Evolutionary conservation across 192 early-diverging fungal species (phyloP).

Genomic region (Backusella psychrophila): DNA sequence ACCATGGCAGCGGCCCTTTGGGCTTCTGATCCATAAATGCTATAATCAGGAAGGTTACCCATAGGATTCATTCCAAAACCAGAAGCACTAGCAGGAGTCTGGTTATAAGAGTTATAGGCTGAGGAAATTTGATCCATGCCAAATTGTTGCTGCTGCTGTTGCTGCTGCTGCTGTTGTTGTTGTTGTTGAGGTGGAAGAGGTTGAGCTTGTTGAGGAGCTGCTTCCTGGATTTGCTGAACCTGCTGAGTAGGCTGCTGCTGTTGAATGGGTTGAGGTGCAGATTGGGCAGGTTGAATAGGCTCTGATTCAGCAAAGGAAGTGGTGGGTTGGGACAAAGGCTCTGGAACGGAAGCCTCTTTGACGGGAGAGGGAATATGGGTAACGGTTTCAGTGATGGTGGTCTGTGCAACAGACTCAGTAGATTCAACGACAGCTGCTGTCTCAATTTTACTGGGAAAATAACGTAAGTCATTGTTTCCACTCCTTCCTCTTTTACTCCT

Average conservation of each 20-base stretch:
- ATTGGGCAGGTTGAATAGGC: not conserved
- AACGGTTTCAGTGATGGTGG: not conserved
- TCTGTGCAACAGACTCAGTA: conserved; percentile 21
- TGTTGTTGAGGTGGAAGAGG: conserved; percentile 32
- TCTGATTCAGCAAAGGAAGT: not conserved
- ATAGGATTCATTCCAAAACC: conserved; percentile 57
- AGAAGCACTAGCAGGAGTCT: conserved; percentile 44
- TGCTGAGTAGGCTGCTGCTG: conserved; percentile 4
- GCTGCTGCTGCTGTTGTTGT: conserved; percentile 12
- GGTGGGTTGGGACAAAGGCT: not conserved
- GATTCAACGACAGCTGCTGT: conserved; percentile 28
- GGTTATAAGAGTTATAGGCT: conserved; percentile 53
- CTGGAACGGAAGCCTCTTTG: not conserved
- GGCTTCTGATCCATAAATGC: conserved; percentile 62
- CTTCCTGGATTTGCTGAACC: not conserved
- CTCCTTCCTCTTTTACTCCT: not conserved
- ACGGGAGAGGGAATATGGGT: not conserved
- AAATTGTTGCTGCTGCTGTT: conserved; percentile 34
- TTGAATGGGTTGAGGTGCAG: conserved; percentile 8
- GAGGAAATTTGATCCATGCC: conserved; percentile 47
- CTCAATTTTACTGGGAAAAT: conserved; percentile 16
- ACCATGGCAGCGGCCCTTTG: conserved; percentile 51
- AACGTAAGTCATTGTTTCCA: not conserved
- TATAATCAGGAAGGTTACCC: conserved; percentile 51
- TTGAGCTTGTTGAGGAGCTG: conserved; percentile 1